Conservation (phyloP, 2,329 filamentous ascomycete genomes). For the Amauroascus niger region DNA sequence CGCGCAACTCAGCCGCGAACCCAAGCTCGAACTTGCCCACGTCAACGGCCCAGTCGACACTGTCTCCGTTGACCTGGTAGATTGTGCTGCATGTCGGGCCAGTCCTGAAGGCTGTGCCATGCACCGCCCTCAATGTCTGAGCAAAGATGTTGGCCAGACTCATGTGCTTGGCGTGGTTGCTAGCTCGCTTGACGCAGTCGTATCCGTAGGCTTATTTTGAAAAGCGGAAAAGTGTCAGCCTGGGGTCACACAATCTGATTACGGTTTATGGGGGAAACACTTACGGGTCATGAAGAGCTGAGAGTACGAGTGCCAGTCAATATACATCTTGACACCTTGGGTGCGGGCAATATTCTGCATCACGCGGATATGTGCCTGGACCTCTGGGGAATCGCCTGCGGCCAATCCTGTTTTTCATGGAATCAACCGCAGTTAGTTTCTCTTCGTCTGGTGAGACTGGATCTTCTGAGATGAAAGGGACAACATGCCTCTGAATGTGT, state of each 20-base stretch:
- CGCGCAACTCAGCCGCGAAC: slow-evolving; percentile 44
- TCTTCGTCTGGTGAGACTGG: too few species aligned
- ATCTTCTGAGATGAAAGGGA: neutral
- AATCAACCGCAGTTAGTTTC: neutral
- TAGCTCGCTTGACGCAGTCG: slow-evolving; percentile 42
- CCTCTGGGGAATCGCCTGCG: slow-evolving; percentile 45
- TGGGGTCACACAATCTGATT: neutral
- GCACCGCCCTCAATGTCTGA: slow-evolving; percentile 47
- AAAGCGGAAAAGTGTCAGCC: neutral
- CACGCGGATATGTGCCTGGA: slow-evolving; percentile 41
- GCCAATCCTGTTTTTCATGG: slow-evolving; percentile 30
- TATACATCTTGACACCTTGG: slow-evolving; percentile 51
- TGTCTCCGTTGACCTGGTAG: slow-evolving; percentile 42
- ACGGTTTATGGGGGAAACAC: neutral
- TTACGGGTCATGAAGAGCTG: slow-evolving; percentile 45
- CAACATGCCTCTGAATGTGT: slow-evolving; percentile 37
- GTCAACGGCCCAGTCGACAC: slow-evolving; percentile 40
- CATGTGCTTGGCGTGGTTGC: slow-evolving; percentile 43
- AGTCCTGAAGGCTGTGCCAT: slow-evolving; percentile 35
- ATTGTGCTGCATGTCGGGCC: slow-evolving; percentile 52
- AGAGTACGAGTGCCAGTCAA: slow-evolving; percentile 57
- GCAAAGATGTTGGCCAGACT: slow-evolving; percentile 42
- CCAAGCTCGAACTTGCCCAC: slow-evolving; percentile 37
- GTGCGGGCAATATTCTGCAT: slow-evolving; percentile 36
- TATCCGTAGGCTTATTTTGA: slow-evolving; percentile 50